Conservation (phyloP, 2,329 filamentous ascomycete genomes). For the Salinomyces thailandicus region DNA sequence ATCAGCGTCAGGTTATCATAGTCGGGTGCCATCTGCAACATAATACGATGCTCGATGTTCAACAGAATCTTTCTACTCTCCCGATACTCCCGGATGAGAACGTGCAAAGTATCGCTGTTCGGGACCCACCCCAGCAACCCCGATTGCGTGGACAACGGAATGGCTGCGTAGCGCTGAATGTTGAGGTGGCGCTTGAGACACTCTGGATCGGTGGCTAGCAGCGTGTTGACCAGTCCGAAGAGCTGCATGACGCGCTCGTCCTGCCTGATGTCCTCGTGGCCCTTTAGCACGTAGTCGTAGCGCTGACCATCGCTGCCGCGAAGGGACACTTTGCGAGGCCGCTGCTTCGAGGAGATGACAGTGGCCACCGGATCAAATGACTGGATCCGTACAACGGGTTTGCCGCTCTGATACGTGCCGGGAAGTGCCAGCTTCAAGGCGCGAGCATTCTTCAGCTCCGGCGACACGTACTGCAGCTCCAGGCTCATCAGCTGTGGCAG, state of each 20-base stretch:
- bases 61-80: slow-evolving; percentile 94
- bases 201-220: slow-evolving; percentile 86
- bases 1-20: slow-evolving; percentile 98
- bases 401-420: slow-evolving; percentile 76
- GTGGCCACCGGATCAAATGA: slow-evolving; percentile 83
- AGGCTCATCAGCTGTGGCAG: slow-evolving; percentile 84
- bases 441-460: slow-evolving; percentile 74
- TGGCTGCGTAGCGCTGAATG: slow-evolving; percentile 93
- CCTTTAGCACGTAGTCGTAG: slow-evolving; percentile 88
- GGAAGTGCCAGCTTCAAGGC: slow-evolving; percentile 91
- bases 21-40: slow-evolving; percentile 99
- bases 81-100: slow-evolving; percentile 92
- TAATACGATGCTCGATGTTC: slow-evolving; percentile 98
- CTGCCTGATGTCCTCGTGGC: slow-evolving; percentile 98
- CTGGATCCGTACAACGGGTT: slow-evolving; percentile 71
- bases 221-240: slow-evolving; percentile 93
- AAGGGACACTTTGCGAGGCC: slow-evolving; percentile 78
- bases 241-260: slow-evolving; percentile 99
- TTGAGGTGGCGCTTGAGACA: slow-evolving; percentile 94
- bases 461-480: slow-evolving; percentile 93
- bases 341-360: slow-evolving; percentile 94
- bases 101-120: slow-evolving; percentile 93
- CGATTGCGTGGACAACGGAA: slow-evolving; percentile 91
- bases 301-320: slow-evolving; percentile 78
- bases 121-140: slow-evolving; percentile 93